phyloP scores from a whole-genome alignment of 1,284 basidiomycete genomes.

The Caloboletus inedulis region DNA sequence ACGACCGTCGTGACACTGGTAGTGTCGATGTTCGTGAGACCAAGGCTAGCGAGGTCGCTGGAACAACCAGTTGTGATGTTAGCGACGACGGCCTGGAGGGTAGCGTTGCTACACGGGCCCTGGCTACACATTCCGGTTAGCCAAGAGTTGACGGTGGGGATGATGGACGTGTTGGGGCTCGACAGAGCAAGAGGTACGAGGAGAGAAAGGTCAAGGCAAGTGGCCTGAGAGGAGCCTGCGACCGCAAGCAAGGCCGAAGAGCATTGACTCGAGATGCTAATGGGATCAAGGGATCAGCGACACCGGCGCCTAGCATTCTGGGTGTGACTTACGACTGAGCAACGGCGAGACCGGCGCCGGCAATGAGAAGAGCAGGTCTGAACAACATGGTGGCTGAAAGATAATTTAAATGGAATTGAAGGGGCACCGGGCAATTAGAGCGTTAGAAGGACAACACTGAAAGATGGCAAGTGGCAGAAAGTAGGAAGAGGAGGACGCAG shows the following conservation, averaged over 20 bases:
- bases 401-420: not conserved
- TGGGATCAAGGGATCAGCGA: constrained; percentile 10
- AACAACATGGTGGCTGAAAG: constrained; percentile 24
- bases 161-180: constrained; percentile 41
- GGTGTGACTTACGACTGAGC: constrained; percentile 43
- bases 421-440: not conserved
- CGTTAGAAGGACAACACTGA: not conserved
- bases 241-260: constrained; percentile 38
- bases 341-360: constrained; percentile 40
- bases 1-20: constrained; percentile 21
- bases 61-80: constrained; percentile 49
- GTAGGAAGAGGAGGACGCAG: constrained; percentile 6
- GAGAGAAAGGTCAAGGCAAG: constrained; percentile 52
- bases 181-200: constrained; percentile 43
- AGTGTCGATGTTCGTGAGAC: constrained; percentile 15
- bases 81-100: constrained; percentile 44
- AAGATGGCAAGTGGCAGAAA: not conserved
- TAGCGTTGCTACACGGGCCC: constrained; percentile 54
- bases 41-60: constrained; percentile 41
- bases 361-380: constrained; percentile 32
- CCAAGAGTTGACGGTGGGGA: constrained; percentile 55
- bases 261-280: constrained; percentile 27
- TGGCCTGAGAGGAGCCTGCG: constrained; percentile 43
- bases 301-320: not conserved
- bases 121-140: constrained; percentile 52